Conservation (phyloP, 176 grass and related monocot species). For the Phoenix roebelenii region DNA sequence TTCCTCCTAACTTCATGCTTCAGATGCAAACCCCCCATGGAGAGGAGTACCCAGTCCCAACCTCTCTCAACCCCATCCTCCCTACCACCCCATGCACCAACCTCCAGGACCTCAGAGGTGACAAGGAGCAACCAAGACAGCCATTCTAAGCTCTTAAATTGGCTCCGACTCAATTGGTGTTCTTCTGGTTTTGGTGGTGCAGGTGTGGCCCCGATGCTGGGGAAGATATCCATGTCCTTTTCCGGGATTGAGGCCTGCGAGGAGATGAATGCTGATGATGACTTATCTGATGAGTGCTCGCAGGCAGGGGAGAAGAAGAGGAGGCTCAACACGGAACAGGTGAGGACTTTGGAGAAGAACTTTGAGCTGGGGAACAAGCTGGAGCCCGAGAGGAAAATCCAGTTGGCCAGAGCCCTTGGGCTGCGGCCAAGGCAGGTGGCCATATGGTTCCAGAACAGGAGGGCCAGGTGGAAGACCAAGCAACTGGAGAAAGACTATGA, state of each 20-base stretch:
- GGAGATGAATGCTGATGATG: background rate
- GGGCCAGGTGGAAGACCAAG: constrained; percentile 21
- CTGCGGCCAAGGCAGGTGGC: constrained; percentile 20
- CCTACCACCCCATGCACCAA: background rate
- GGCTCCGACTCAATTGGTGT: background rate
- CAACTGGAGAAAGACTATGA: constrained; percentile 18
- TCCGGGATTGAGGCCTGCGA: background rate
- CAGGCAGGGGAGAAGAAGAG: constrained; percentile 16
- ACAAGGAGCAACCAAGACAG: background rate
- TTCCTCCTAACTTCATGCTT: constrained; percentile 5
- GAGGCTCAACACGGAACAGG: constrained; percentile 16
- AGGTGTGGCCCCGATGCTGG: background rate
- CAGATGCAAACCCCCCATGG: constrained; percentile 6
- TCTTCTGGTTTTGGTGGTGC: background rate
- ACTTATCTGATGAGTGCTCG: constrained; percentile 2
- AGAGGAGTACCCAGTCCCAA: background rate
- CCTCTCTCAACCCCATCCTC: background rate
- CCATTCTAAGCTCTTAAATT: background rate
- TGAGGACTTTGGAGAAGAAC: constrained; percentile 17
- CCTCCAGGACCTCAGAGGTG: background rate
- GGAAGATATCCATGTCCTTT: constrained; percentile 4
- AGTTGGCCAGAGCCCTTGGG: constrained; percentile 12
- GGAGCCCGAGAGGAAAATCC: constrained; percentile 17
- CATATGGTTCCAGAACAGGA: constrained; percentile 23
- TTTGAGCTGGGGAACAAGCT: constrained; percentile 22